Base-by-base conservation (phyloP, 805 yeast genomes). In the Metschnikowia sp. region DNA sequence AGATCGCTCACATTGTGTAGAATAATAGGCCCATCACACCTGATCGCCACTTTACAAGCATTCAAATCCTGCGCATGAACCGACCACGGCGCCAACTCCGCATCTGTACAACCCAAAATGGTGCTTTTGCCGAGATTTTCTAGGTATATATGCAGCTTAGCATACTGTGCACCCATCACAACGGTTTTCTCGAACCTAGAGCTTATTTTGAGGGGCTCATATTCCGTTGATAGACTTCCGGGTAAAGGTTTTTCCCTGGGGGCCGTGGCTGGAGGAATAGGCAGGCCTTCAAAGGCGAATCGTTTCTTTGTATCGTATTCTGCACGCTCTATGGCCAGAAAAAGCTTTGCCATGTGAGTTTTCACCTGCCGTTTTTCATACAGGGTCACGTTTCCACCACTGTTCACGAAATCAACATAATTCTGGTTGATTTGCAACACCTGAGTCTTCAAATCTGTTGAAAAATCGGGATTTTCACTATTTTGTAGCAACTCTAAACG, bases 261-360 rank as follows among this genome's bases (percentile, higher is more conserved):
- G 9, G 22, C 19, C 12, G 12, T 7, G 3, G 8, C 35, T 2
- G 50, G 48, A 7, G 53, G 55, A 10, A 57, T 47, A 2, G 75
- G 75, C 0, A 47, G 59, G 3, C 74, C 74, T 11, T 18, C 35
- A 40, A 70, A 70, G 29, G 44, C 42, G 45, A 70, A 70, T 39
- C 48, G 42, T 10, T 47, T 32, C 26, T 48, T 54, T 8, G 57
- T 35, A 8, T 53, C 48, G 28, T 50, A 52, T 31, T 48, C 51
- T 39, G 62, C 62, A 18, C 48, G 43, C 8, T 61, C 65, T 11
- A 66, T 39, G 3, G 55, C 39, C 44, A 51, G 61, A 44, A 58
- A 53, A 11, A 69, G 49, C 26, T 46, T 28, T 1, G 54, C 53
- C 12, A 64, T 43, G n/a, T 50, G 35, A 7, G 53, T 56, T 8